Conservation (phyloP, 2,329 filamentous ascomycete genomes). For the Talaromyces sp. region DNA sequence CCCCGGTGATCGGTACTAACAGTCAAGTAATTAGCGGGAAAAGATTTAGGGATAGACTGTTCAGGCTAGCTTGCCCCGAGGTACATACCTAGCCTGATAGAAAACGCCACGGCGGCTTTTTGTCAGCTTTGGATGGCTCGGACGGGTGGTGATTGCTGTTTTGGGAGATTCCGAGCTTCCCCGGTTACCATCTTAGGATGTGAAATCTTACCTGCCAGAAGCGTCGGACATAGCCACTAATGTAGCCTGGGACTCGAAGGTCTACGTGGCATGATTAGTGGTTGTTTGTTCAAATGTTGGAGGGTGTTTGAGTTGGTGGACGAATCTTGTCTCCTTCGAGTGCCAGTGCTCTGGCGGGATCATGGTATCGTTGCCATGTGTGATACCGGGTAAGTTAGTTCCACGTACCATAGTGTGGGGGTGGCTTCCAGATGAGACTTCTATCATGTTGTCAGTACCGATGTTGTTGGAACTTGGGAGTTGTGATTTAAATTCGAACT, state of each 20-base stretch:
- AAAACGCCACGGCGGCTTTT: conserved; percentile 12
- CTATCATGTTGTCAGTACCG: conserved; percentile 49
- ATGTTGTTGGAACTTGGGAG: too few relatives aligned
- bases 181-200: too few relatives aligned
- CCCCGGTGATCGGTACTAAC: conserved; percentile 89
- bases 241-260: conserved; percentile 81
- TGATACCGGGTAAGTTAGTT: too few relatives aligned
- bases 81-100: conserved; percentile 35
- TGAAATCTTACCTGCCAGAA: conserved; percentile 94
- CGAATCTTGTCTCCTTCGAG: too few relatives aligned
- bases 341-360: background rate
- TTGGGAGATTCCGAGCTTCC: background rate
- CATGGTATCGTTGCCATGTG: background rate
- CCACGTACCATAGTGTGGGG: conserved; percentile 82
- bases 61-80: background rate
- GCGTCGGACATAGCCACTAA: conserved; percentile 87
- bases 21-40: background rate
- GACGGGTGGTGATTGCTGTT: background rate
- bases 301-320: too few relatives aligned
- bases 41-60: background rate
- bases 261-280: conserved; percentile 56
- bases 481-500: too few relatives aligned
- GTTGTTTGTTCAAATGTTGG: background rate
- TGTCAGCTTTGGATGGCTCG: conserved; percentile 14
- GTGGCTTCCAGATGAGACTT: conserved; percentile 97